Evolutionary conservation across 495 filamentous ascomycete genomes (phyloP), one percentile per base, ranked within the genome.

Genomic region (Hypoxylon subgilvum): DNA sequence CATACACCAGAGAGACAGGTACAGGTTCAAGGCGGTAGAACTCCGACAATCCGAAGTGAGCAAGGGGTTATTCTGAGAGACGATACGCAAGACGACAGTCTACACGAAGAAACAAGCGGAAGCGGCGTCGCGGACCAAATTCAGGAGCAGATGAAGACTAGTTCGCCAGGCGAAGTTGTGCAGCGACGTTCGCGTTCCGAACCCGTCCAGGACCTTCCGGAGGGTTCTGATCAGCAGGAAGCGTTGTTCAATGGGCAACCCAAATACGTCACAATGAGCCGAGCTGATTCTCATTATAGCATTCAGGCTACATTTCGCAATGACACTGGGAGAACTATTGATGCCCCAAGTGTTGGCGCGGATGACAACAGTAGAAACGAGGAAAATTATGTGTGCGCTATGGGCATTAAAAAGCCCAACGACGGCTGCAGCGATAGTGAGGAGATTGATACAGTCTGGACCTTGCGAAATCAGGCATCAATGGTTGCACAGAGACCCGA

Each of bases 21-120:
- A 2, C 56, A 69, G 39, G 67, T 69, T 22, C 48, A 58, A 52
- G 57, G 61, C 16, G 57, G 65, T 16, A 34, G 48, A 8, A 53
- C 65, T 34, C 61, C 54, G 22, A 65, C 67, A 21, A 66, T 68
- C 44, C 54, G 61, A 54, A 68, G 65, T 8, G 67, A 70, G 31
- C 65, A 68, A 57, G 67, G 67, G 1, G 61, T 69, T 2, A 69
- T 69, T 43, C 38, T 67, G 39, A 60, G 64, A 35, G 67, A 69
- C 22, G 67, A 67, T 22, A 61, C 56, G 9, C 54, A 50, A 25
- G 46, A 51, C 12, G 55, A 60, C 14, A 51, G 25, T 23, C 17
- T 50, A 41, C 44, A 50, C 5, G 60, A 53, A 40, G 31, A 58
- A 14, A 28, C 39, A 17, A 32, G 42, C 4, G 39, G 28, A 34